Conservation (phyloP, 139 green algal genomes). For the Picochlorum costavermella region DNA sequence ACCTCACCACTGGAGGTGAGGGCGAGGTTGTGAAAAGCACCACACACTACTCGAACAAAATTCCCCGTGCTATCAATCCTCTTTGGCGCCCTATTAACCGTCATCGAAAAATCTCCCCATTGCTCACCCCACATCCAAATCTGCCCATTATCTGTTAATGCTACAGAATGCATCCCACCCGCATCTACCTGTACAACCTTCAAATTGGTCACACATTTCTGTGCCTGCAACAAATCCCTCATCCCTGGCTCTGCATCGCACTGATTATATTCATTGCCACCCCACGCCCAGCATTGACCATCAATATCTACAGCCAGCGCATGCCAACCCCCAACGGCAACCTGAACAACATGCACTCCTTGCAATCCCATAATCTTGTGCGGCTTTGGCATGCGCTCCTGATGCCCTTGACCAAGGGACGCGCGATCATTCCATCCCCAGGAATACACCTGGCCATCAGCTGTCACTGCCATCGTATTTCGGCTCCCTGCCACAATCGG, state of each 20-base stretch:
- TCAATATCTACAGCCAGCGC: constrained; percentile 58
- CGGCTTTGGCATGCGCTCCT: constrained; percentile 44
- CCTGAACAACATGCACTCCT: constrained; percentile 62
- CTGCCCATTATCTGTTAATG: constrained; percentile 64
- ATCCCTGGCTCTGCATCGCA: constrained; percentile 35
- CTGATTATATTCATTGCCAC: constrained; percentile 91
- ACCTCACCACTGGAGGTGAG: constrained; percentile 30
- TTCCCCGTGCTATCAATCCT: constrained; percentile 35
- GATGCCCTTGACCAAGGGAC: constrained; percentile 72
- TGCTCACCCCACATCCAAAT: constrained; percentile 45
- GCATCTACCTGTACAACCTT: constrained; percentile 62
- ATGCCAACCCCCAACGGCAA: constrained; percentile 87
- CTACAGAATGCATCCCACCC: constrained; percentile 86
- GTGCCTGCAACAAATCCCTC: constrained; percentile 50
- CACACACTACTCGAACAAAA: constrained; percentile 60
- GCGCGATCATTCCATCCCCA: constrained; percentile 82
- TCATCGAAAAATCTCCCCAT: constrained; percentile 47
- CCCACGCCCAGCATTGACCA: constrained; percentile 47
- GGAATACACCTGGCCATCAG: constrained; percentile 51
- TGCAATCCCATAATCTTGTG: constrained; percentile 46
- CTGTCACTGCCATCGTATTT: constrained; percentile 66
- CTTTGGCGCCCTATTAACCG: constrained; percentile 30
- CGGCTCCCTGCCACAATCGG: constrained; percentile 49
- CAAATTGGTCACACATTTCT: constrained; percentile 34
- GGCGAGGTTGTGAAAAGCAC: constrained; percentile 83